Percentiles rank a stretch among this genome's conserved stretches.
Conservation (phyloP, 305 asterid genomes). For the Fraxinus albicans region DNA sequence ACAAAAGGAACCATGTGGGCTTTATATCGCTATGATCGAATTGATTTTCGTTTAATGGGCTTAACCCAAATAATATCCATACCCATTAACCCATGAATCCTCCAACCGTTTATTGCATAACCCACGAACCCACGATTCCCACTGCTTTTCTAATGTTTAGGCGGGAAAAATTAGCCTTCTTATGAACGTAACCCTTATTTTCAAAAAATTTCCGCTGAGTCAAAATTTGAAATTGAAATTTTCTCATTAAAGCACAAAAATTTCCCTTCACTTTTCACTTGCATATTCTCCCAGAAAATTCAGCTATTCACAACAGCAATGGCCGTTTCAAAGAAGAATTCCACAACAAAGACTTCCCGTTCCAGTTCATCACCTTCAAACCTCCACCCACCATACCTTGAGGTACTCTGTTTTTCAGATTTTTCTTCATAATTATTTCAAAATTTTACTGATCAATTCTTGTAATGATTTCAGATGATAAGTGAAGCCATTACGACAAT, state of each 20-base stretch:
- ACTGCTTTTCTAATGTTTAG: neutral
- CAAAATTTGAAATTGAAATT: constrained; percentile 23
- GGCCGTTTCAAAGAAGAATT: constrained; percentile 37
- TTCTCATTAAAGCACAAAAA: neutral
- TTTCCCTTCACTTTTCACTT: neutral
- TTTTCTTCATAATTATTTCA: neutral
- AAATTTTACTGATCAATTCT: neutral
- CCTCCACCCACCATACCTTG: constrained; percentile 47
- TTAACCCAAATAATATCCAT: neutral
- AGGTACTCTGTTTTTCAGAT: constrained; percentile 19
- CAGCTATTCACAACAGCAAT: constrained; percentile 3
- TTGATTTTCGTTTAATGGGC: neutral
- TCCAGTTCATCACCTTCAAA: constrained; percentile 26
- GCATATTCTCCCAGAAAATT: neutral
- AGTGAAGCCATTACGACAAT: constrained; percentile 49
- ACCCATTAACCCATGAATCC: neutral
- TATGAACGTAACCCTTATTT: neutral
- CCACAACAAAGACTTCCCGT: constrained; percentile 9
- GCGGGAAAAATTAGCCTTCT: constrained; percentile 25
- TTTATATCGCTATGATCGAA: neutral
- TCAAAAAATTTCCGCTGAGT: neutral
- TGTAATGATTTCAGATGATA: constrained; percentile 35
- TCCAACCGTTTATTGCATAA: neutral
- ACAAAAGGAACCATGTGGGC: neutral
- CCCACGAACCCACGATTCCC: neutral